Evolutionary conservation across 331 rosid species (phyloP), one percentile per base, ranked within the genome.

Genomic region (Pyrus hybrid): DNA sequence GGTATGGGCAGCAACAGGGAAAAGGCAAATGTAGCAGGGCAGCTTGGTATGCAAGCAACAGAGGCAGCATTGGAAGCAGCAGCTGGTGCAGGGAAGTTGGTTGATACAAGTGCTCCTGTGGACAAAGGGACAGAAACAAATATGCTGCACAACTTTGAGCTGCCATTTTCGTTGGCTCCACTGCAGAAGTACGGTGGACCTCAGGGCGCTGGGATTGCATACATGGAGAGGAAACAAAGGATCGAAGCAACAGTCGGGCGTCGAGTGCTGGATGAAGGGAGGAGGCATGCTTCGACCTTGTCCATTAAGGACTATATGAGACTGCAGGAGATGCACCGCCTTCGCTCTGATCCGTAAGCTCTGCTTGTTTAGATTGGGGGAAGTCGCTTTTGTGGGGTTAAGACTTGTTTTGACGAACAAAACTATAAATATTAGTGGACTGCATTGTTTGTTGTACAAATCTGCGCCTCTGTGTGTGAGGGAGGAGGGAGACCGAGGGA

Each of bases 211-310:
- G 80, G 51, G 45, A 69, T 68, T 63, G 91, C 78, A 35, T 90
- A 85, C 77, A 30, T 85, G 85, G 82, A 75, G 2, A 83, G 91
- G 88, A 90, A 86, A 72, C 93, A 90, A 25, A 76, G 76, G 64
- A 76, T 88, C 23, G 91, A 90, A 88, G 93, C 88, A 29, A 82
- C 77, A 1, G 82, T 88, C 20, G 96, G 96, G 37, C 72, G 78
- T 77, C 33, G 23, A 75, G 87, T 86, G 9, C 67, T 85, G 73
- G 83, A 80, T 25, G 90, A 86, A 12, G 88, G 85, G 26, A 85
- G 70, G 80, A 75, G 79, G 75, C 91, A 86, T 80, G 79, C 69
- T 67, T 80, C 75, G 54, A 79, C 91, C 23, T 73, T 88, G 77
- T 47, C 91, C 3, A 80, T 90, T 54, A 80, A 88, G 60, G 96